Percentiles rank a stretch among this genome's conserved stretches.
These are phyloP conservation scores for Sugiyamaella sp. DNA, from an alignment of 1,139 yeast genomes.

Conservation along the genomic window DNA sequence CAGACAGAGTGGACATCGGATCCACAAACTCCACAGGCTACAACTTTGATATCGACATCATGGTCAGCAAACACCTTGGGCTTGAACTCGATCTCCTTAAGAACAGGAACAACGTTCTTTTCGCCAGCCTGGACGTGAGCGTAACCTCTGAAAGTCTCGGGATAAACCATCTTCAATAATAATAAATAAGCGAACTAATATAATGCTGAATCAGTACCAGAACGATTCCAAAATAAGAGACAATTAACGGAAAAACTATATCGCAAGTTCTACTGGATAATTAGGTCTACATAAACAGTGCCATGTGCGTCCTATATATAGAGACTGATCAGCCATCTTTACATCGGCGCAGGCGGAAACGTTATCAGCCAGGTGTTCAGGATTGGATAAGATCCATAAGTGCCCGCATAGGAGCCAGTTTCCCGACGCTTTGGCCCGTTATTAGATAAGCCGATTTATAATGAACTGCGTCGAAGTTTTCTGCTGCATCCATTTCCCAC, in stretches of 20 bases:
- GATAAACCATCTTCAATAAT: conserved; percentile 18
- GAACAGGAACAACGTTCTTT: conserved; percentile 18
- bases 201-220: neutral
- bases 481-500: no score
- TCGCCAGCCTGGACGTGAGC: conserved; percentile 13
- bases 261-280: no score
- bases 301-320: no score
- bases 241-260: no score
- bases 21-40: conserved; percentile 65
- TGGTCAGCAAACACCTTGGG: conserved; percentile 20
- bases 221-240: no score
- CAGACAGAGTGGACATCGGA: conserved; percentile 55
- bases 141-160: conserved; percentile 20
- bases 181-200: neutral
- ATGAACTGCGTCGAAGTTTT: neutral
- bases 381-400: neutral
- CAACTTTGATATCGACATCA: conserved; percentile 50
- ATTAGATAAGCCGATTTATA: neutral
- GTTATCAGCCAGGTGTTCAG: neutral
- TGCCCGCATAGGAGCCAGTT: neutral
- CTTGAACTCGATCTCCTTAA: conserved; percentile 20
- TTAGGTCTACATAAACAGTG: no score
- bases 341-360: neutral
- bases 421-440: neutral
- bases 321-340: neutral